Conservation (phyloP, 352 stramenopile species). For the Globisporangium nodosum region DNA sequence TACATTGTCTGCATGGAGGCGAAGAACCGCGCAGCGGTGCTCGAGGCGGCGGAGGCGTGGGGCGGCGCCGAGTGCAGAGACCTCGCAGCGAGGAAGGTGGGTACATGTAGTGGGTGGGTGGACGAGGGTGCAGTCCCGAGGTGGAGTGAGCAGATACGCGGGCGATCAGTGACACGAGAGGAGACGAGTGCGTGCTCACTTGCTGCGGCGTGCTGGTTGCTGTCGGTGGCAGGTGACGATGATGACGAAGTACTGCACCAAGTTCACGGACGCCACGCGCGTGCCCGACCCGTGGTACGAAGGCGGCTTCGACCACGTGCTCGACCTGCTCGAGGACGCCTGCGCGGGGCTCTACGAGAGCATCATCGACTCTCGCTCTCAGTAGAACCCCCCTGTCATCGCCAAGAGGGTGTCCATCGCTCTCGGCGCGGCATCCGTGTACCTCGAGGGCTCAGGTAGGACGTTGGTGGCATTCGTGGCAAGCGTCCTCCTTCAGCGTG, state of each 20-base stretch:
- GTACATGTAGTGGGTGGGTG: not conserved
- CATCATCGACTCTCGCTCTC: conserved; percentile 17
- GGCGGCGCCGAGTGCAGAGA: conserved; percentile 47
- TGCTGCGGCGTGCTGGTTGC: not conserved
- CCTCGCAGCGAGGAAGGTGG: conserved; percentile 52
- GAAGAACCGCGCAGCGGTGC: conserved; percentile 76
- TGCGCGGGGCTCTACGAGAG: conserved; percentile 73
- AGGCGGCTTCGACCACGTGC: conserved; percentile 86
- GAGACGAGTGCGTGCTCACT: not conserved
- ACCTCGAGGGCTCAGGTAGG: not conserved
- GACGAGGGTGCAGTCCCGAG: too few relatives aligned
- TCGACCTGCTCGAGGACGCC: conserved; percentile 86
- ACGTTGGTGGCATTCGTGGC: too few relatives aligned
- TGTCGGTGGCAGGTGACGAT: conserved; percentile 47
- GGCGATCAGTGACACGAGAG: too few relatives aligned
- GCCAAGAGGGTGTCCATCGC: not conserved
- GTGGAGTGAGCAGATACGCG: too few relatives aligned
- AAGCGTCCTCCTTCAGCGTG: too few relatives aligned
- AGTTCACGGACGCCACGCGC: conserved; percentile 45
- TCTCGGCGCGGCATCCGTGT: not conserved
- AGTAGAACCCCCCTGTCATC: not conserved
- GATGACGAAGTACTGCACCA: conserved; percentile 81
- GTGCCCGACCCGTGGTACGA: conserved; percentile 85
- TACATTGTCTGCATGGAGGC: conserved; percentile 89
- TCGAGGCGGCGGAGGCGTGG: conserved; percentile 79